Evolutionary conservation across 2,329 filamentous ascomycete genomes (phyloP).

Genomic region (Fusarium sterilihyphosum): DNA sequence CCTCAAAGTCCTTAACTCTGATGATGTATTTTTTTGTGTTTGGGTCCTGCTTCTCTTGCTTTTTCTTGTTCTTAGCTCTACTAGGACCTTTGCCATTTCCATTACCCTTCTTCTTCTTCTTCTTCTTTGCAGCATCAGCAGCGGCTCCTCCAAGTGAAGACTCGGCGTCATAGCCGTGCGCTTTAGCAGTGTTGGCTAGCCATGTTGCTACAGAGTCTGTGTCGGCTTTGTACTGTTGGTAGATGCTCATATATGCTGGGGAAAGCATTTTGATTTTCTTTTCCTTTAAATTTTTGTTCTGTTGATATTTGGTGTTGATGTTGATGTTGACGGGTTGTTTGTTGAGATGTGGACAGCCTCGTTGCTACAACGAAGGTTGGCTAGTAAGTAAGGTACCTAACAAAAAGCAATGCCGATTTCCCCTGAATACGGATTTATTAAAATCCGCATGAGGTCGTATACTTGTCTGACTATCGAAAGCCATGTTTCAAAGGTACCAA

Average conservation of each 20-base stretch:
- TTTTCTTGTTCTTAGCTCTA: background rate
- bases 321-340: background rate
- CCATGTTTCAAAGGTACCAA: background rate
- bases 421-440: background rate
- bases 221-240: slow-evolving; percentile 34
- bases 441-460: background rate
- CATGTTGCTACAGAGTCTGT: slow-evolving; percentile 32
- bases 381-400: background rate
- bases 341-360: background rate
- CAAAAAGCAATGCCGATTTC: background rate
- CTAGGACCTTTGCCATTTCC: slow-evolving; percentile 11
- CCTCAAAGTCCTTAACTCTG: slow-evolving; percentile 29
- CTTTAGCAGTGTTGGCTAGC: slow-evolving; percentile 28
- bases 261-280: background rate
- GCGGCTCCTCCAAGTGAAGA: background rate
- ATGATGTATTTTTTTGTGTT: background rate
- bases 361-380: background rate
- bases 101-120: background rate
- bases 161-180: slow-evolving; percentile 5
- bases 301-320: background rate
- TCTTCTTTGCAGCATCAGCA: background rate
- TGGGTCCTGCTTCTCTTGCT: background rate
- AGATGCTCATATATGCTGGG: slow-evolving; percentile 3
- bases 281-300: background rate
- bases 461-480: background rate